Base-by-base conservation (phyloP, 2,329 filamentous ascomycete genomes). In the Alternaria brassicae region DNA sequence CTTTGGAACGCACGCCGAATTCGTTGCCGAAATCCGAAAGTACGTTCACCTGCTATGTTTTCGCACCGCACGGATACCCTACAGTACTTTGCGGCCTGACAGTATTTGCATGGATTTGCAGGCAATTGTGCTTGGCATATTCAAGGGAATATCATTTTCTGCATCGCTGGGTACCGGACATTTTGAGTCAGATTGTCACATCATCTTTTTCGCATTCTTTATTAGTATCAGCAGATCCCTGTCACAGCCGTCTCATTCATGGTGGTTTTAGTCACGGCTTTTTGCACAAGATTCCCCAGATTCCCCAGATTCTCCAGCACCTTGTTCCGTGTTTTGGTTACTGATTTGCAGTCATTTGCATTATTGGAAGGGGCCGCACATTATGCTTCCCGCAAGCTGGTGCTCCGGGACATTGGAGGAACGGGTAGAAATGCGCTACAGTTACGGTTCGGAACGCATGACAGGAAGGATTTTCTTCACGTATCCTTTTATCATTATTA, bases 281-380 rank as follows among this genome's bases (percentile, higher is more conserved):
- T 71, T 59, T 71, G 69, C 67, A 71, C 69, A 68, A 70, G 69
- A 71, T 71, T 71, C 68, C 69, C 28, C n/a, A n/a, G n/a, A n/a
- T n/a, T n/a, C n/a, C 68, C 69, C 57, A 60, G 50, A 60, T 66
- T 68, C 55, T 59, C 61, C 50, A 53, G 53, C 36, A 59, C 44
- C 36, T 45, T 19, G 42, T 67, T 62, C 62, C 54, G 40, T 59
- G 56, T 39, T 61, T 45, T 41, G 25, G 30, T 48, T 51, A 37
- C 27, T 55, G 40, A 56, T 60, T 57, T 61, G 54, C 56, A 60
- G 62, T 59, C 44, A 55, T 49, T 53, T 65, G 67, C 63, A 65
- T 64, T 39, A 51, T 61, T 59, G 69, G 54, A 60, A 41, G 39
- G 55, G 42, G 45, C 28, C 28, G 57, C 47, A 53, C 47, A 25